Base-by-base conservation (phyloP, 108 stramenopile genomes). In the Skeletonema tropicum region DNA sequence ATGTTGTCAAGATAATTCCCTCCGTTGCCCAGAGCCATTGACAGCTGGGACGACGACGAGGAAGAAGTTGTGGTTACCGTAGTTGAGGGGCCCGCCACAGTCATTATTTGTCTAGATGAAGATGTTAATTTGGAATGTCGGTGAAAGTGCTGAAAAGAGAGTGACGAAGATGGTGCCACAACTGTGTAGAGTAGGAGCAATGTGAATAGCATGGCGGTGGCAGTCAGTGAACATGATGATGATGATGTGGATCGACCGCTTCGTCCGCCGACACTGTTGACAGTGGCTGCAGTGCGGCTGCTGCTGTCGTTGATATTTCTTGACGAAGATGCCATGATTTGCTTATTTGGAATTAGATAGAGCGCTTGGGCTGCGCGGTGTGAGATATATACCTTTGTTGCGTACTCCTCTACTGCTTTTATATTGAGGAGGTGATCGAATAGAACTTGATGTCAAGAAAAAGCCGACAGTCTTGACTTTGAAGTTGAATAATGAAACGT, bases 1-100 rank as follows among this genome's bases (percentile, higher is more conserved):
- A 73, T 73, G 49, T 63, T 39, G 14, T 73, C 72, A 2, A 73
- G 63, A 45, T 73, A 73, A 15, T 73, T 73, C 6, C 45, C 45
- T 1, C 63, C 72, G n/a, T n/a, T 59, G 49, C 19, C 57, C 25
- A 38, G 30, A 10, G 52, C 52, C 68, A 69, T 69, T 15, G 48
- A 52, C 32, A 69, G 29, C 21, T 55, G 52, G 26, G 2, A 29
- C 26, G n/a, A n/a, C n/a, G n/a, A n/a, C n/a, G n/a, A n/a, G n/a
- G 26, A n/a, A n/a, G n/a, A n/a, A n/a, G n/a, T n/a, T n/a, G n/a
- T n/a, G n/a, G n/a, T n/a, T n/a, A n/a, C n/a, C n/a, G n/a, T n/a
- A n/a, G n/a, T n/a, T n/a, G n/a, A n/a, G n/a, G n/a, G n/a, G n/a
- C n/a, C n/a, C n/a, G n/a, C n/a, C n/a, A n/a, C n/a, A n/a, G n/a